Base-by-base conservation (phyloP, 768 basidiomycete genomes). In the Podaxis mareebaensis region DNA sequence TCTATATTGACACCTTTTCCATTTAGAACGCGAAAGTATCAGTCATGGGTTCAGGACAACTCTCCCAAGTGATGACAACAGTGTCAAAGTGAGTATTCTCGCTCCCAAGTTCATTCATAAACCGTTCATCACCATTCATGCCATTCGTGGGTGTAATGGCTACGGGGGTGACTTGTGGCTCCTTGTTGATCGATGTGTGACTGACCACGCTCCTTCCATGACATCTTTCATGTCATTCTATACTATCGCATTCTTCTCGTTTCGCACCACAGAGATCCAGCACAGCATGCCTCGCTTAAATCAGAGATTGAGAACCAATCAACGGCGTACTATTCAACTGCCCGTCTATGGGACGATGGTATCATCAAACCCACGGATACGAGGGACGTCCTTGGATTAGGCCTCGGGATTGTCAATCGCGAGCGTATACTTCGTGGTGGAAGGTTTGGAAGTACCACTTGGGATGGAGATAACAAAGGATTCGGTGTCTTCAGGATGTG, bases 401-500 rank as follows among this genome's bases (percentile, higher is more conserved):
- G 88, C n/a, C 83, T 98, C 7, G 91, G 89, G 10, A 79, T 98
- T n/a, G 85, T 91, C 54, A 83, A 83, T 28, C 79, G 85, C 65
- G 76, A 78, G 66, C 73, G 75, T 59, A 64, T 66, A 42, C 57
- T 61, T 59, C 61, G 60, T 28, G 60, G 42, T 39, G 42, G 56
- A 30, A 66, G 40, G 48, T 39, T 55, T 58, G 61, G 66, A 60
- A 56, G 76, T 17, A 83, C 84, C 33, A 88, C 90, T 4, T 92
- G 92, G 91, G 89, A 90, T 67, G 90, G 88, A 3, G 78, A 81
- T 61, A 80, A 75, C 48, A 85, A 79, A 67, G 90, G 86, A n/a
- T 95, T 91, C 76, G 95, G 95, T 5, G 92, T 93, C 40, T 96
- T 94, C 77, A 86, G 94, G 66, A 96, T 96, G 94, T 96, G 81